Base-by-base conservation (phyloP, 1,284 basidiomycete species). In the Apiotrichum montevideense region DNA sequence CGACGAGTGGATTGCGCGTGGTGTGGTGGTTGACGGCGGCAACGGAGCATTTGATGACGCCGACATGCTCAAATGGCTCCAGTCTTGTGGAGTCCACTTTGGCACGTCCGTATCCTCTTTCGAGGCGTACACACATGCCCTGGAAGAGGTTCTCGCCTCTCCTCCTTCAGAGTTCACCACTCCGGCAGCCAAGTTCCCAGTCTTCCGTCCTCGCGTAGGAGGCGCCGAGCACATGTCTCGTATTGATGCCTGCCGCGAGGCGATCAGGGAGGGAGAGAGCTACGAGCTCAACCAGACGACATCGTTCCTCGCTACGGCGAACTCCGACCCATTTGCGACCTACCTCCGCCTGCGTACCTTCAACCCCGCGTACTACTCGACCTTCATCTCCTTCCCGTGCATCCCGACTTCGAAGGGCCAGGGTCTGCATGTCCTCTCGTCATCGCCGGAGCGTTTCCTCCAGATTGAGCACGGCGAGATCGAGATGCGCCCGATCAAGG, bases 201-300 rank as follows among this genome's bases (percentile, higher is more conserved):
- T 58, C 4, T 74, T 77, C 67, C 54, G 57, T 15, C 72, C 74
- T n/a, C 60, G 73, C 63, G 66, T 69, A 54, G 63, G 70, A 9
- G 64, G 73, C 54, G 47, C 74, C 0, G 69, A 73, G 2, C 97
- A 98, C 77, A 84, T 87, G 54, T 75, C 81, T 14, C 84, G 84
- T 43, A 92, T 97, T 66, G 79, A 84, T 35, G 71, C 79, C 41
- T 88, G 89, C 9, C 85, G 92, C 67, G 85, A 88, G 54, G 81
- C 83, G 54, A 85, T 98, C 29, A 85, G 81, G 55, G 80, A 86
- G 41, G 94, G 94, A 5, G 88, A 98, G 71, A 92, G 90, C n/a
- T 98, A 98, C 75, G 94, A 98, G 71, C 82, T 98, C 21, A 98
- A 95, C 67, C 80, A 97, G 43, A 98, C 94, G 0, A 94, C 89